Evolutionary conservation across 306 rosid species (phyloP).

Genomic region (Begonia masoniana): DNA sequence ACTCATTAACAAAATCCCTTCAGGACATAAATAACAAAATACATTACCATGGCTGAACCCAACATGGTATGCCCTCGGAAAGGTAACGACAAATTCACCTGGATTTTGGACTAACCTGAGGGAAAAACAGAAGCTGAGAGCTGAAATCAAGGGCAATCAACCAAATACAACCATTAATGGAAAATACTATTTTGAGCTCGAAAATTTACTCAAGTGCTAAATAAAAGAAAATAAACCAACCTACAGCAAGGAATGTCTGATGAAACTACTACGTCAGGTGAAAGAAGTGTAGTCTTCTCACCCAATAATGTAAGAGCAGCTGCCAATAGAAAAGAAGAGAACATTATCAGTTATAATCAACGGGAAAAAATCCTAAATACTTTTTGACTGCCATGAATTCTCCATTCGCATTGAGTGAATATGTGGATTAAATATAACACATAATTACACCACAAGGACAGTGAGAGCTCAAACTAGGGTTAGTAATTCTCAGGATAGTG

Average conservation of each 20-base stretch:
- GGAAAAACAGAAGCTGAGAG: slow-evolving; percentile 24
- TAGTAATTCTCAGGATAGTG: too few relatives aligned
- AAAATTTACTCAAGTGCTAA: background rate
- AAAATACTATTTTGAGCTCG: slow-evolving; percentile 6
- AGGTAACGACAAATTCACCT: slow-evolving; percentile 98
- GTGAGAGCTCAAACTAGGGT: too few relatives aligned
- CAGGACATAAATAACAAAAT: slow-evolving; percentile 7
- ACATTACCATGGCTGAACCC: slow-evolving; percentile 99
- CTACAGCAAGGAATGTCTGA: slow-evolving; percentile 94
- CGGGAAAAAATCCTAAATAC: slow-evolving; percentile 12
- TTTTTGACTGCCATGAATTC: too few relatives aligned
- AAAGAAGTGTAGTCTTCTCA: slow-evolving; percentile 81
- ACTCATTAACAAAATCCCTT: too few relatives aligned
- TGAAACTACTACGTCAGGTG: slow-evolving; percentile 72
- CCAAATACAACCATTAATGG: slow-evolving; percentile 2
- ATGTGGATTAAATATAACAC: background rate
- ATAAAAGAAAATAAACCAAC: slow-evolving; percentile 25
- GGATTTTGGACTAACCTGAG: slow-evolving; percentile 94
- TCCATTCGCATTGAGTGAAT: too few relatives aligned
- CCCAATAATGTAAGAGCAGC: slow-evolving; percentile 93
- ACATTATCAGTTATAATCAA: slow-evolving; percentile 32
- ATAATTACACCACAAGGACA: slow-evolving; percentile 1
- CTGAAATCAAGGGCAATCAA: slow-evolving; percentile 17
- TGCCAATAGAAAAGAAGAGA: slow-evolving; percentile 54
- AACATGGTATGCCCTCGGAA: slow-evolving; percentile 98